Evolutionary conservation across 805 yeast species (phyloP), one percentile per base, ranked within the genome.

Genomic region (Phaffomyces thermotolerans): DNA sequence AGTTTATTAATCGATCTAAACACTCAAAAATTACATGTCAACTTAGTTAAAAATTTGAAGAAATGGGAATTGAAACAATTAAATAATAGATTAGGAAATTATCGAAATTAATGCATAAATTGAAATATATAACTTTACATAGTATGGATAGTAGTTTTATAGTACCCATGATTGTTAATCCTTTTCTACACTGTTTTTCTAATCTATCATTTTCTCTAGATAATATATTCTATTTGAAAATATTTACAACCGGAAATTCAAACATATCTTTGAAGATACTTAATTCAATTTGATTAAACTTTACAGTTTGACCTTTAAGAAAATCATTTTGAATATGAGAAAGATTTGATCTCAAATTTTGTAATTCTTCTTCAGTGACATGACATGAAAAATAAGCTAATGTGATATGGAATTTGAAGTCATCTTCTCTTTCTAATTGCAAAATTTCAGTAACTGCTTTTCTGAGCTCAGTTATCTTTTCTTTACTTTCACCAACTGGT

Each of bases 21-120:
- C 15, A 35, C 35, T 6, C 46, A 45, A 33, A 45, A 45, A 33
- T 33, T 40, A 23, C 33, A 32, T n/a, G 30, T 40, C 2, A 39
- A 24, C n/a, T 22, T 42, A 36, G 24, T 42, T 4, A 45, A 45
- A 25, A 43, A 39, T 25, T 23, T 45, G 34, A 39, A 40, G 6
- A 45, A 37, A 13, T 40, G 40, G 29, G 48, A 39, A 13, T n/a
- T 45, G 29, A 45, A 42, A 23, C 32, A 23, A 22, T 20, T 44
- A 22, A 38, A 44, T 29, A 8, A 9, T 6, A 29, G 37, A 12
- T 15, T 44, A 18, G 40, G 36, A 17, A 27, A 14, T 4, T 40
- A 44, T 27, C 27, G 32, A 40, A 34, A 33, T n/a, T 18, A n/a
- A 31, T 31, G n/a, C 17, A 30, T 17, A n/a, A n/a, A n/a, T 10